phyloP scores from a whole-genome alignment of 257 asterid species.

The Fraxinus quadrangulata region DNA sequence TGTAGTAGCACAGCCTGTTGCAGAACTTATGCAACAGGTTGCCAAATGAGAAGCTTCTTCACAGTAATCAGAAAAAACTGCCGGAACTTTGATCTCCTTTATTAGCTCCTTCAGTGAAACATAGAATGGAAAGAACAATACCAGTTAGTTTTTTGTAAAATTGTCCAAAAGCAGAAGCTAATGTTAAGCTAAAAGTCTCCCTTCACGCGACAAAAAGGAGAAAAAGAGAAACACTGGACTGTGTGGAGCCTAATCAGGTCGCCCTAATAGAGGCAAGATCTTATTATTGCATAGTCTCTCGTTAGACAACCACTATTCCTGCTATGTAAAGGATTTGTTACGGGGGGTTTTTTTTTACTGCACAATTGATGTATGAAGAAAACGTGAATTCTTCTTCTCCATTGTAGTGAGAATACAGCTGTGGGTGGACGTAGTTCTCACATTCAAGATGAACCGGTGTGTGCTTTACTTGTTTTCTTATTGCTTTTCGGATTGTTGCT shows the following conservation, averaged over 20 bases:
- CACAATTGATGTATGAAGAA: background rate
- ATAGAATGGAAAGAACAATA: background rate
- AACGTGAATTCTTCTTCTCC: background rate
- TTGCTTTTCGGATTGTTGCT: background rate
- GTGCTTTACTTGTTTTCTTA: background rate
- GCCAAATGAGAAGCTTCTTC: constrained; percentile 92
- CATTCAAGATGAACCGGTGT: background rate
- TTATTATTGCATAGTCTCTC: too few relatives aligned
- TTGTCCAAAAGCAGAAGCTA: background rate
- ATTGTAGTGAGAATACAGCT: background rate
- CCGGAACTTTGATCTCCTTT: constrained; percentile 63
- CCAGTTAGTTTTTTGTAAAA: background rate
- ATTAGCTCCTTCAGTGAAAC: constrained; percentile 52
- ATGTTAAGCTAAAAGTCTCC: background rate
- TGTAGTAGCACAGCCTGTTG: constrained; percentile 46
- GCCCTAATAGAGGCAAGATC: background rate
- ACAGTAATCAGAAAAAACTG: constrained; percentile 86
- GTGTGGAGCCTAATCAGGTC: background rate
- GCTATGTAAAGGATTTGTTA: background rate
- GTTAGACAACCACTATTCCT: background rate
- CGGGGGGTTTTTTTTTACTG: background rate
- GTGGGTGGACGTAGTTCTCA: background rate
- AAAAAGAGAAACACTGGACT: background rate
- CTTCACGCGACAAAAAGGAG: background rate
- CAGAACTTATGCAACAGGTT: constrained; percentile 56